Evolutionary conservation across 2,329 filamentous ascomycete genomes (phyloP), one percentile per base, ranked within the genome.

Genomic region (Uncinocarpus reesii): DNA sequence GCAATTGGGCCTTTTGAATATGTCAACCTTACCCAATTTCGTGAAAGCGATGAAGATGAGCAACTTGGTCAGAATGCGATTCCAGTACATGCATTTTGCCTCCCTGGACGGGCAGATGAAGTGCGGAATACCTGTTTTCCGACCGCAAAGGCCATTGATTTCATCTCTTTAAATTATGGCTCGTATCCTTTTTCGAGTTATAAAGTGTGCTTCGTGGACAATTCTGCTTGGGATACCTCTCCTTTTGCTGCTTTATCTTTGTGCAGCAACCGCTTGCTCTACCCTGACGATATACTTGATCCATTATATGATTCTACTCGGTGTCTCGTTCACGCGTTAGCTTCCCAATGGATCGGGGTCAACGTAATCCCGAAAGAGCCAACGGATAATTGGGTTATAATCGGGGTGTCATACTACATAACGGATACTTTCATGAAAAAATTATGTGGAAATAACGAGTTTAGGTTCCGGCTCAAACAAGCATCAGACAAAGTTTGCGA

Each of bases 1-100:
- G 86, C 88, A 2, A 79, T 96, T 48, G 92, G 93, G 0, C 92
- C 93, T 0, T 98, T 98, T 62, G 88, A 96, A 65, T 84, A 90
- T 56, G 82, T 96, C 46, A 86, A 95, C 60, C 73, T 98, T 4
- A 84, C 86, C 2, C 85, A 90, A 57, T 95, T 86, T 58, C 81
- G 93, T 43, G 86, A 89, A 38, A 86, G 87, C 53, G 87, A 93
- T 56, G 86, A 95, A 55, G 89, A 95, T 60, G 87, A 93, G 57
- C 87, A 89, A 62, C 78, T 98, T 47, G 87, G 87, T 2, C 80
- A 84, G 55, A 93, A 87, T 60, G 88, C 89, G 0, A 79, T 95
- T 54, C 88, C 90, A 55, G 79, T 98, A 2, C 81, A 93, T 58
- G 92, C 84, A 5, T 98, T 93, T 65, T 96, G 90, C 64, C 72